phyloP scores from a whole-genome alignment of 2,329 filamentous ascomycete species.

The Aureobasidium zeae region DNA sequence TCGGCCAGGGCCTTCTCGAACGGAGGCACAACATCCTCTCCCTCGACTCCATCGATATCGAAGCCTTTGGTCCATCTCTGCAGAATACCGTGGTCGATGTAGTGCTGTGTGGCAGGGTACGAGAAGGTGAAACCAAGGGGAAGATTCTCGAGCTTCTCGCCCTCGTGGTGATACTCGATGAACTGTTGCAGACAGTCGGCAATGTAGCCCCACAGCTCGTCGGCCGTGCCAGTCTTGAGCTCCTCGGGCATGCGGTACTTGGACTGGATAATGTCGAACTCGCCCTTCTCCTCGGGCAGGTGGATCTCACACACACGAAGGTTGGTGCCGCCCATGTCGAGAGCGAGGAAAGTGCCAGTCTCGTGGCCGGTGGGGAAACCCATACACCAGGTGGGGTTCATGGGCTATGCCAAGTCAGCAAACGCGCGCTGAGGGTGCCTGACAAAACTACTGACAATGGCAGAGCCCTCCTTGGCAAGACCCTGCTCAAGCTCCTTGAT shows the following conservation, averaged over 20 bases:
- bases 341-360: slow-evolving; percentile 74
- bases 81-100: slow-evolving; percentile 83
- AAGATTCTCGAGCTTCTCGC: slow-evolving; percentile 54
- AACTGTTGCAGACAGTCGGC: slow-evolving; percentile 88
- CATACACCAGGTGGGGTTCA: slow-evolving; percentile 98
- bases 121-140: slow-evolving; percentile 94
- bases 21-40: slow-evolving; percentile 79
- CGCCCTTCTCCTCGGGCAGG: slow-evolving; percentile 74
- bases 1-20: slow-evolving; percentile 63
- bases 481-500: slow-evolving; percentile 79
- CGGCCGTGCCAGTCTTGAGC: slow-evolving; percentile 72
- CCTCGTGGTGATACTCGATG: slow-evolving; percentile 71
- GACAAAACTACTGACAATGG: slow-evolving; percentile 62
- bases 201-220: slow-evolving; percentile 91
- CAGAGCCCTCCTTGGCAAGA: slow-evolving; percentile 80
- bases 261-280: slow-evolving; percentile 90
- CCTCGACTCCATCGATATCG: slow-evolving; percentile 86
- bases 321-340: slow-evolving; percentile 96
- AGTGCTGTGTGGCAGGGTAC: slow-evolving; percentile 86
- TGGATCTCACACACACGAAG: slow-evolving; percentile 89
- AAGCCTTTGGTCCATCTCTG: slow-evolving; percentile 98
- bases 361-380: slow-evolving; percentile 78
- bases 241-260: slow-evolving; percentile 94
- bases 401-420: slow-evolving; percentile 50
- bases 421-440: not conserved